Evolutionary conservation across 768 basidiomycete species (phyloP).

Genomic region (Favolaschia claudopus): DNA sequence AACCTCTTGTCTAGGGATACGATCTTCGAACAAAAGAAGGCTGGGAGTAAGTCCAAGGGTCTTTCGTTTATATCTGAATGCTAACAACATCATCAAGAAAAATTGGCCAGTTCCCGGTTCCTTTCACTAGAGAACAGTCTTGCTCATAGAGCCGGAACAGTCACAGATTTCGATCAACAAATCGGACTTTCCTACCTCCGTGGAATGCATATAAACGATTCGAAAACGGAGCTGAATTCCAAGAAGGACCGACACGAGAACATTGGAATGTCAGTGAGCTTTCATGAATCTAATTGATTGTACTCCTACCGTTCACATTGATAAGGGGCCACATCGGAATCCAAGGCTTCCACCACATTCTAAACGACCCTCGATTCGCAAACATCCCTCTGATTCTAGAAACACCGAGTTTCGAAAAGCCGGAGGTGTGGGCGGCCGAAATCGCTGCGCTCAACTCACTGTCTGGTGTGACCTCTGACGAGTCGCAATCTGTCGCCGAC

Average conservation of each 20-base stretch:
- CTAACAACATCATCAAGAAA: constrained; percentile 31
- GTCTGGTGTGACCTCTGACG: constrained; percentile 28
- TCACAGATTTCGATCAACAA: constrained; percentile 69
- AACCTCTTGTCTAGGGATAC: constrained; percentile 61
- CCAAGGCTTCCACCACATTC: constrained; percentile 65
- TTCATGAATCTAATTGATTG: not conserved
- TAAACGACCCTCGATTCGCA: constrained; percentile 72
- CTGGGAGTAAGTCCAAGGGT: constrained; percentile 65
- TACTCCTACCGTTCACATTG: not conserved
- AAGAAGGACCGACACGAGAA: constrained; percentile 86
- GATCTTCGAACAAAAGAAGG: constrained; percentile 77
- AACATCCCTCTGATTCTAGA: constrained; percentile 84
- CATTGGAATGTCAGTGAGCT: constrained; percentile 72
- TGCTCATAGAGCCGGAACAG: too few relatives aligned
- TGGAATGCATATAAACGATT: constrained; percentile 90
- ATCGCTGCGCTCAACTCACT: constrained; percentile 65
- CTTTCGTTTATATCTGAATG: too few relatives aligned
- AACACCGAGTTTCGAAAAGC: constrained; percentile 75
- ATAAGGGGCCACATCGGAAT: constrained; percentile 74
- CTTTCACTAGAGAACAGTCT: not conserved
- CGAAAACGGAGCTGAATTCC: constrained; percentile 67
- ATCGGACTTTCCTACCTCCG: constrained; percentile 78
- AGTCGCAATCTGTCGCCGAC: constrained; percentile 6
- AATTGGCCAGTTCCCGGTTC: constrained; percentile 9
- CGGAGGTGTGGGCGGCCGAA: constrained; percentile 77